Evolutionary conservation across 1,284 basidiomycete species (phyloP).

Genomic region (Malassezia sp.): DNA sequence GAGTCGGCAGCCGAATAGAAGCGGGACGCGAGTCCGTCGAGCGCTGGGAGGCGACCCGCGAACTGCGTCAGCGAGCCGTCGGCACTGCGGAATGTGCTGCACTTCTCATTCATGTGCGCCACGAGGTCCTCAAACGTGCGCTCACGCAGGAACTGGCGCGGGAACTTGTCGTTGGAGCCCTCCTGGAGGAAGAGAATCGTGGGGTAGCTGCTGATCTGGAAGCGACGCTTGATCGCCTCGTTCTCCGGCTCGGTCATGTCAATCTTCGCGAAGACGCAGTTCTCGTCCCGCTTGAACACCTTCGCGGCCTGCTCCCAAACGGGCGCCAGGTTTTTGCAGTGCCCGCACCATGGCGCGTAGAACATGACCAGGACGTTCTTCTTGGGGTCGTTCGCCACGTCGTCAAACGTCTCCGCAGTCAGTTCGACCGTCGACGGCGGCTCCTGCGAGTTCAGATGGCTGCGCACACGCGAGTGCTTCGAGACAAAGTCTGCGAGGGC

Average conservation of each 20-base stretch:
- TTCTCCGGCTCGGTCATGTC: conserved; percentile 77
- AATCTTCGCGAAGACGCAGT: conserved; percentile 79
- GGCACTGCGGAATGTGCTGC: conserved; percentile 68
- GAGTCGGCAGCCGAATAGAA: conserved; percentile 59
- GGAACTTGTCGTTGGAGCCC: conserved; percentile 52
- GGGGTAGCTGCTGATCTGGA: conserved; percentile 63
- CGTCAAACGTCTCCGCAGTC: conserved; percentile 62
- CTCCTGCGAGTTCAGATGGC: conserved; percentile 69
- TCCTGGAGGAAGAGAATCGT: conserved; percentile 82
- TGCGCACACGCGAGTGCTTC: conserved; percentile 65
- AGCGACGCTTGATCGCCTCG: conserved; percentile 61
- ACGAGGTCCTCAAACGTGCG: conserved; percentile 60
- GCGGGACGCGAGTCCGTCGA: conserved; percentile 66
- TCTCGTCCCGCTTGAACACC: conserved; percentile 65
- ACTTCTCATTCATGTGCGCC: conserved; percentile 64
- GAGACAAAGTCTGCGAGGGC: conserved; percentile 63
- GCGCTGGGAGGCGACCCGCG: conserved; percentile 67
- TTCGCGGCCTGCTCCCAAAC: conserved; percentile 71
- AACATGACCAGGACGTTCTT: conserved; percentile 84
- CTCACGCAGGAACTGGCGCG: conserved; percentile 59
- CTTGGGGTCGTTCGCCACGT: conserved; percentile 60
- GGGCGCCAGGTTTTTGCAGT: conserved; percentile 74
- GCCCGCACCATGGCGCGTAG: conserved; percentile 67
- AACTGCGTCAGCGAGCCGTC: conserved; percentile 68
- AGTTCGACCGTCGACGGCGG: conserved; percentile 63